Evolutionary conservation across 805 yeast species (phyloP).

Genomic region (Aciculoconidium aculeatum): DNA sequence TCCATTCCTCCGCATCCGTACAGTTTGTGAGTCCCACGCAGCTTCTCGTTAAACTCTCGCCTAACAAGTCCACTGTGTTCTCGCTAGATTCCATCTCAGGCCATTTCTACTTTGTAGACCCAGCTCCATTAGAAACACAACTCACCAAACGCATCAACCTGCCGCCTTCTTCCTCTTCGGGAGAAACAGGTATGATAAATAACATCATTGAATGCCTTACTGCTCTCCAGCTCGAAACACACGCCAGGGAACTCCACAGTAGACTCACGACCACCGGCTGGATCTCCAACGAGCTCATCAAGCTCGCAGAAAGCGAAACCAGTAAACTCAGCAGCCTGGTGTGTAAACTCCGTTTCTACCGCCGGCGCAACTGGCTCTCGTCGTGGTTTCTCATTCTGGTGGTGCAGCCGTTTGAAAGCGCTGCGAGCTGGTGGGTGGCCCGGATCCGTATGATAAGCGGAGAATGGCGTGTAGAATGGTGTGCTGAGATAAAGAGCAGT

Average conservation of each 20-base stretch:
- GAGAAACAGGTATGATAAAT: constrained; percentile 26
- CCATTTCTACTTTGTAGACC: constrained; percentile 34
- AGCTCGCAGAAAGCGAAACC: constrained; percentile 44
- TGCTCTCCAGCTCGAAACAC: constrained; percentile 44
- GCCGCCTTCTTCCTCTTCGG: constrained; percentile 17
- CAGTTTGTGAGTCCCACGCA: constrained; percentile 14
- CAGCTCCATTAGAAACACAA: constrained; percentile 30
- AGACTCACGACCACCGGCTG: constrained; percentile 64
- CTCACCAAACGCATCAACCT: constrained; percentile 27
- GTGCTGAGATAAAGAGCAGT: too few species aligned
- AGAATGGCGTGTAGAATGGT: constrained; percentile 54
- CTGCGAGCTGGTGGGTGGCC: constrained; percentile 48
- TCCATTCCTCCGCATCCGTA: constrained; percentile 25
- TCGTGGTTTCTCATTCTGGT: constrained; percentile 49
- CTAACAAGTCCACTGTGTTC: constrained; percentile 26
- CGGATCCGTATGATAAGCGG: constrained; percentile 44
- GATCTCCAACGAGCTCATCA: constrained; percentile 54
- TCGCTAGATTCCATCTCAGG: constrained; percentile 39
- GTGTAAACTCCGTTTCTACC: constrained; percentile 31
- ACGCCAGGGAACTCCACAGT: constrained; percentile 45
- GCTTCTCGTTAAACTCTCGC: constrained; percentile 26
- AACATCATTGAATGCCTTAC: constrained; percentile 32
- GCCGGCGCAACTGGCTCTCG: constrained; percentile 50
- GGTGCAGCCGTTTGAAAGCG: constrained; percentile 30
- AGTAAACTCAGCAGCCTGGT: constrained; percentile 20